Conservation (phyloP, 164 flowering plant genomes). For the Buxus sempervirens region DNA sequence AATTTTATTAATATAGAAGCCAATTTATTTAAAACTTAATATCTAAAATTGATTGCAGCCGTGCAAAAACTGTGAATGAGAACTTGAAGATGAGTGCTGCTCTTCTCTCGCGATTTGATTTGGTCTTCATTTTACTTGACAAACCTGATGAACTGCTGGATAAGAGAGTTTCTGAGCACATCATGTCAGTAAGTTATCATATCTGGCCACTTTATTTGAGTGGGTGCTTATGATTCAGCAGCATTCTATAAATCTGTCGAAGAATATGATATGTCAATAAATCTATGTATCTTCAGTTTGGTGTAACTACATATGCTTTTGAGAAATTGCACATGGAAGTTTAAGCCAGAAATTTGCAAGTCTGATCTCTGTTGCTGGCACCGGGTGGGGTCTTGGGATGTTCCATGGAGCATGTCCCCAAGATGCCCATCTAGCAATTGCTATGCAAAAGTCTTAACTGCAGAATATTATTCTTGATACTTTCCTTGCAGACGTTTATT, state of each 20-base stretch:
- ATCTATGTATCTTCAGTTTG: conserved; percentile 1
- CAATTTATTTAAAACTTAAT: not conserved
- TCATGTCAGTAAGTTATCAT: conserved; percentile 78
- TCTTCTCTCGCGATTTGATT: conserved; percentile 93
- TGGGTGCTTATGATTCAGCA: not conserved
- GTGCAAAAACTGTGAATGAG: conserved; percentile 98
- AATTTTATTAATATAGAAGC: no score
- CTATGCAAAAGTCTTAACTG: not conserved
- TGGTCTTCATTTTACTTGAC: conserved; percentile 96
- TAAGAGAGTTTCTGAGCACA: conserved; percentile 89
- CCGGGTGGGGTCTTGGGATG: no score
- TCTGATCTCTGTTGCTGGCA: no score
- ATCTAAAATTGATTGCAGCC: conserved; percentile 53
- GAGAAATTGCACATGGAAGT: not conserved
- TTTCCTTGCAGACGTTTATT: not conserved
- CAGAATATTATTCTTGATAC: not conserved
- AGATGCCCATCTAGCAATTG: no score
- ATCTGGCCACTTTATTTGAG: conserved; percentile 1
- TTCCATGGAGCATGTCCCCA: no score
- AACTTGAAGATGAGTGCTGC: conserved; percentile 96
- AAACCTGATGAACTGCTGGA: conserved; percentile 87
- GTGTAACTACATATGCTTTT: not conserved
- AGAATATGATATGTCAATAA: not conserved
- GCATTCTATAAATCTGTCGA: not conserved
- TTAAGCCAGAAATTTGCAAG: no score